Base-by-base conservation (phyloP, 2,329 filamentous ascomycete genomes). In the Talaromyces sp. region DNA sequence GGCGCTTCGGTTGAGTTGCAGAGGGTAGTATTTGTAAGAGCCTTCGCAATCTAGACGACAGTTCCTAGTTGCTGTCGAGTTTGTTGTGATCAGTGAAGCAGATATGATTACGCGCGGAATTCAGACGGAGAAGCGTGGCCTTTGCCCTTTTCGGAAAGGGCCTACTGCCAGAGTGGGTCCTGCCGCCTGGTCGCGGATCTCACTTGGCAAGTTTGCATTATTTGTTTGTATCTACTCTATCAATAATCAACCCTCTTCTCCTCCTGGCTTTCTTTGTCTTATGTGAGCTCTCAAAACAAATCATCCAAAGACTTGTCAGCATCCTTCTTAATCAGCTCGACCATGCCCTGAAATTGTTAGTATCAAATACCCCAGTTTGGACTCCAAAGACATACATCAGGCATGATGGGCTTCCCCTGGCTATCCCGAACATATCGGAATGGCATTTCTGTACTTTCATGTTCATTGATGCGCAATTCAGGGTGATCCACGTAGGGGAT, bases 371-470 rank as follows among this genome's bases (percentile, higher is more conserved):
- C 48, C 19, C 5, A 41, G 16, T 6, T n/a, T 27, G 3, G 16
- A 8, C 7, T n/a, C 10, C 22, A 35, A 27, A 27, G n/a, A 76
- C 84, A 80, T 79, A 97, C 93, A 81, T 91, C 85, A 24, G 95
- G 95, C 93, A 99, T 97, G 65, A 97, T 88, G 0, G 93, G 92
- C 70, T 91, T 83, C 52, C 90, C 92, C 64, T 91, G 82, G 11
- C 86, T 81, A 60, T 85, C 88, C 74, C 86, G 89, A 60, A 99
- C 93, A 75, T 99, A 99, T 70, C 95, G 91, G 79, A 99, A 99
- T 0, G 95, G 95, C 95, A 99, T 98, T 77, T 97, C 85, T 0
- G 93, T 97, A 76, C 91, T 95, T 80, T 99, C 95, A 73, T 96
- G 89, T 75, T 95, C 89, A 76, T 91, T 92, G 76, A 98, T 90